These are phyloP conservation scores for Populus hybrid DNA, from an alignment of 441 rosid species.

Conservation along the genomic window DNA sequence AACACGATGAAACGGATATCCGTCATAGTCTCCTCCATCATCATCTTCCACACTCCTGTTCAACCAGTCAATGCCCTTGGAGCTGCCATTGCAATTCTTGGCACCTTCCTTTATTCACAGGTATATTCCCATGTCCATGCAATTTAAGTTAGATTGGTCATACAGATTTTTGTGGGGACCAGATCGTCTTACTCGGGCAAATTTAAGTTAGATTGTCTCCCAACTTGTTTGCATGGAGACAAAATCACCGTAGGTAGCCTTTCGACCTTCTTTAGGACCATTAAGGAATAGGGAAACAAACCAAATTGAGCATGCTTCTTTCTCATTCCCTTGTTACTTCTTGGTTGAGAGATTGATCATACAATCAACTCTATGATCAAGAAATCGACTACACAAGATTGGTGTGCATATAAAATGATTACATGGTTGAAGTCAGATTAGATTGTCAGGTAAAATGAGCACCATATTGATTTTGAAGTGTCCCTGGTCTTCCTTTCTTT, in stretches of 20 bases:
- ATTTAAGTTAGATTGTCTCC: no score
- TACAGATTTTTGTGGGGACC: constrained; percentile 11
- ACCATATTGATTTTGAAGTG: neutral
- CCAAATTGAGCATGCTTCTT: neutral
- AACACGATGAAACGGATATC: constrained; percentile 94
- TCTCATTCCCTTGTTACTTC: no score
- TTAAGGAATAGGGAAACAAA: neutral
- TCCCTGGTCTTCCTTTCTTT: neutral
- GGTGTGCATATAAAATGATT: no score
- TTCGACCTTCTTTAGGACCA: constrained; percentile 19
- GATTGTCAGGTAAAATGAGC: no score
- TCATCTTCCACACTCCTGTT: constrained; percentile 82
- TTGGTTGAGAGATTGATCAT: no score
- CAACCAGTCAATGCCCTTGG: constrained; percentile 86
- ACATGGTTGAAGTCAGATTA: no score
- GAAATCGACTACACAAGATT: no score
- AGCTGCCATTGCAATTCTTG: constrained; percentile 86
- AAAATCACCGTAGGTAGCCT: constrained; percentile 17
- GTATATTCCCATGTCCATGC: constrained; percentile 30
- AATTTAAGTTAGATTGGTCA: neutral
- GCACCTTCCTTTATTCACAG: constrained; percentile 94
- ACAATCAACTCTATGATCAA: no score
- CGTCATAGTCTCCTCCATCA: constrained; percentile 83
- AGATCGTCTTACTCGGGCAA: constrained; percentile 4
- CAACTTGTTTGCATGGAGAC: constrained; percentile 22